Conservation (phyloP, 2,329 filamentous ascomycete genomes). For the Xylariomycetidae sp. region DNA sequence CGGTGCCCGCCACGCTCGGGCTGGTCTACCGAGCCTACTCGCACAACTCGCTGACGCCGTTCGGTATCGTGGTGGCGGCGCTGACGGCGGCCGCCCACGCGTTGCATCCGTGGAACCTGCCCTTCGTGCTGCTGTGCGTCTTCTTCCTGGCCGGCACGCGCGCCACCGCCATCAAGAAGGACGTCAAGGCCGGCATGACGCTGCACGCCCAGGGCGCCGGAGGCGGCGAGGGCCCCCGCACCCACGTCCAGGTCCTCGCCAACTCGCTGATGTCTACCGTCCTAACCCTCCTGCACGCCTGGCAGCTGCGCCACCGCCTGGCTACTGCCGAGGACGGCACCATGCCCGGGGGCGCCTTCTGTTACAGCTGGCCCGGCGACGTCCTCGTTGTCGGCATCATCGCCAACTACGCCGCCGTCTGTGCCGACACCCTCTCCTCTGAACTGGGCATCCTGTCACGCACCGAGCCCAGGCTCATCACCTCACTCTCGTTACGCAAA, state of each 20-base stretch:
- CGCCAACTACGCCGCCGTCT: constrained; percentile 83
- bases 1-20: constrained; percentile 50
- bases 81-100: constrained; percentile 76
- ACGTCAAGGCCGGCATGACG: constrained; percentile 76
- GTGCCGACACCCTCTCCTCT: constrained; percentile 90
- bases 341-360: constrained; percentile 28
- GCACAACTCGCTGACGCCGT: constrained; percentile 71
- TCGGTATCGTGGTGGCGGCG: constrained; percentile 65
- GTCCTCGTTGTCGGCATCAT: constrained; percentile 60
- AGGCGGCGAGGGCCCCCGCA: constrained; percentile 77
- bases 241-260: constrained; percentile 80
- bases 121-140: constrained; percentile 73
- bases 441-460: constrained; percentile 88
- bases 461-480: constrained; percentile 75
- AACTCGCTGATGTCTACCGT: constrained; percentile 78
- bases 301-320: constrained; percentile 47
- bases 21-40: constrained; percentile 63
- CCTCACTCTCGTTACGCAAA: constrained; percentile 64
- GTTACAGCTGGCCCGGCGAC: constrained; percentile 57
- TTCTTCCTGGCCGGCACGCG: constrained; percentile 85
- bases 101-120: constrained; percentile 88
- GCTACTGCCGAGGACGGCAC: constrained; percentile 13
- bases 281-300: constrained; percentile 51
- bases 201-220: constrained; percentile 65
- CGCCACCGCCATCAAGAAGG: constrained; percentile 84